Conservation (phyloP, 495 filamentous ascomycete species). For the Glarea lozoyensis region DNA sequence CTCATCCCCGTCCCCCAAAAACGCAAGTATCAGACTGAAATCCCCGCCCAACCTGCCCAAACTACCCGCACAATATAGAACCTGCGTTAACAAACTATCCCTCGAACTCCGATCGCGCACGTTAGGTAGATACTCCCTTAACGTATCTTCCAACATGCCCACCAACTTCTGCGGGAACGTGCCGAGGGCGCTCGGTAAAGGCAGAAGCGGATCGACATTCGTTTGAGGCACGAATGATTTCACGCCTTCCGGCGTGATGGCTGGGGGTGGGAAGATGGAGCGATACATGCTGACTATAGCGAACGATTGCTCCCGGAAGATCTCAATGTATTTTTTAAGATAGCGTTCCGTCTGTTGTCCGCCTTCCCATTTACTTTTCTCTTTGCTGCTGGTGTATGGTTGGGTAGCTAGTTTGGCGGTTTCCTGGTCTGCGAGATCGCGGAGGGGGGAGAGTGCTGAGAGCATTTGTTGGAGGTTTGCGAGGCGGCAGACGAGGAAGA, state of each 20-base stretch:
- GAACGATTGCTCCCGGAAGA: slow-evolving; percentile 97
- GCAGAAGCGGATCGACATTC: slow-evolving; percentile 49
- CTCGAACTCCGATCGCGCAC: slow-evolving; percentile 67
- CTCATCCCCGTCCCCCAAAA: slow-evolving; percentile 49
- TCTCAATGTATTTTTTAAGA: slow-evolving; percentile 92
- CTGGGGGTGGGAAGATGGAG: slow-evolving; percentile 66
- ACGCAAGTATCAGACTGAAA: slow-evolving; percentile 79
- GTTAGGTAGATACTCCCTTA: slow-evolving; percentile 73
- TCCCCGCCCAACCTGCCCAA: slow-evolving; percentile 86
- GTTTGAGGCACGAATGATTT: slow-evolving; percentile 9
- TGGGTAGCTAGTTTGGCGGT: slow-evolving; percentile 34
- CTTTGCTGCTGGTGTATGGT: slow-evolving; percentile 8
- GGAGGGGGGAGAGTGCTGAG: slow-evolving; percentile 75
- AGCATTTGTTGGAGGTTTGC: slow-evolving; percentile 72
- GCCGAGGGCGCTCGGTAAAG: slow-evolving; percentile 65
- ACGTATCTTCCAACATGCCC: slow-evolving; percentile 66
- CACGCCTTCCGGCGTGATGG: slow-evolving; percentile 10
- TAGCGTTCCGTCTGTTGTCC: slow-evolving; percentile 93
- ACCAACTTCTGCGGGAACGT: slow-evolving; percentile 86
- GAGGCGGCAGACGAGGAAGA: slow-evolving; percentile 83
- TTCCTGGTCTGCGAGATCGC: slow-evolving; percentile 86
- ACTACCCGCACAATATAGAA: slow-evolving; percentile 91
- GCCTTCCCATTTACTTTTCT: slow-evolving; percentile 46
- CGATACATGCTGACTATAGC: slow-evolving; percentile 88
- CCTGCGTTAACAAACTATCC: slow-evolving; percentile 87